Evolutionary conservation across 1,139 yeast genomes (phyloP).

Genomic region (Candida freyschussii): DNA sequence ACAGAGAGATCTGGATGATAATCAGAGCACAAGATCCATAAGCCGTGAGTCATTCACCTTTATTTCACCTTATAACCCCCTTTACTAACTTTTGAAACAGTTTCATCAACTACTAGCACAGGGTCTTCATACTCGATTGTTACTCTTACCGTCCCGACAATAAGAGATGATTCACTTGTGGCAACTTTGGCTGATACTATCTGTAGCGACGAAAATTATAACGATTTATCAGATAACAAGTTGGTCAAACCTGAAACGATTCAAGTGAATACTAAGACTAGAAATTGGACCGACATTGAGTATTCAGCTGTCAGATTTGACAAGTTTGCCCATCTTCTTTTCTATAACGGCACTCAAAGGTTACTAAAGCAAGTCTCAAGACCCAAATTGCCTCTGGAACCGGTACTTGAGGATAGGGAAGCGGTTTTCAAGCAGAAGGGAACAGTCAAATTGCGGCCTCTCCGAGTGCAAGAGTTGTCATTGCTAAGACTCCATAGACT

Average conservation of each 20-base stretch:
- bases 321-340: conserved; percentile 2
- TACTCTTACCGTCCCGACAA: conserved; percentile 6
- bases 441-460: not conserved
- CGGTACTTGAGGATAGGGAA: not conserved
- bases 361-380: no score
- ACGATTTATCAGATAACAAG: conserved; percentile 1
- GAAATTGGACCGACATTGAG: no score
- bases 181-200: conserved; percentile 4
- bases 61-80: no score
- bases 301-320: conserved; percentile 2
- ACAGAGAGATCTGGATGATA: no score
- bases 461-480: not conserved
- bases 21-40: not conserved
- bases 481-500: not conserved
- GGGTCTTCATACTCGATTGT: conserved; percentile 5
- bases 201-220: no score
- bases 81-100: no score
- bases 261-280: not conserved
- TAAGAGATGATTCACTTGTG: conserved; percentile 4
- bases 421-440: conserved; percentile 2
- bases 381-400: not conserved
- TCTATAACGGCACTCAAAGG: conserved; percentile 1
- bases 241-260: no score
- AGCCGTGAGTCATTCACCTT: no score
- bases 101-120: conserved; percentile 3